Base-by-base conservation (phyloP, 768 basidiomycete genomes). In the Russula dissimulans region DNA sequence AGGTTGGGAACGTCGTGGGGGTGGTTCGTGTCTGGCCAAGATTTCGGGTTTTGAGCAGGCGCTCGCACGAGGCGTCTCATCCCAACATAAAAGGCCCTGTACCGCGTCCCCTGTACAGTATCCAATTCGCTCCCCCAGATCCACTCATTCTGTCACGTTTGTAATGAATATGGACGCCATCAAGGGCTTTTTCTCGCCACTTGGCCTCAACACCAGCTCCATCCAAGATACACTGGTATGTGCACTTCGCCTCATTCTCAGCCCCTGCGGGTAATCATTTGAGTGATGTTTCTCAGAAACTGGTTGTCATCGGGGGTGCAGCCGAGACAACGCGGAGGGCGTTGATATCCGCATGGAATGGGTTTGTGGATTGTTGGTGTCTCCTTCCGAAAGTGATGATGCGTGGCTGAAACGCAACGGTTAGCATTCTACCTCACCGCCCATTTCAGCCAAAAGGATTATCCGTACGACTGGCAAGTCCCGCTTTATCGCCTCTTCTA, bases 221-320 rank as follows among this genome's bases (percentile, higher is more conserved):
- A 76, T 91, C 41, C 87, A 90, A 64, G 89, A 91, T 66, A 91
- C 89, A 42, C 76, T 91, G 43, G 89, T 89, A 70, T 54, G 79
- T 71, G 53, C 15, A 58, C 0, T 49, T 22, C 36, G 22, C 22
- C 31, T 46, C 29, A 38, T 41, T 18, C 9, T 32, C 47, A 11
- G 29, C 17, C 11, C 42, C 45, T 26, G 22, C 22, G 42, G n/a
- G 41, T 18, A 18, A 31, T 26, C 45, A 51, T 46, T 32, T 49
- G 18, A 49, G 14, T 46, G 49, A 57, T 60, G 47, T 26, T 44
- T 49, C n/a, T 3, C 65, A 91, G 90, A 91, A 90, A 87, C 79
- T 91, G 29, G 90, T 93, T 38, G 90, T 93, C 67, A 87, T 93
- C 69, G 90, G 91, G 26, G 91, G 91, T 1, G 91, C 91, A 0